Evolutionary conservation across 495 filamentous ascomycete species (phyloP), one percentile per base, ranked within the genome.

Genomic region (Neurospora tetrasperma): DNA sequence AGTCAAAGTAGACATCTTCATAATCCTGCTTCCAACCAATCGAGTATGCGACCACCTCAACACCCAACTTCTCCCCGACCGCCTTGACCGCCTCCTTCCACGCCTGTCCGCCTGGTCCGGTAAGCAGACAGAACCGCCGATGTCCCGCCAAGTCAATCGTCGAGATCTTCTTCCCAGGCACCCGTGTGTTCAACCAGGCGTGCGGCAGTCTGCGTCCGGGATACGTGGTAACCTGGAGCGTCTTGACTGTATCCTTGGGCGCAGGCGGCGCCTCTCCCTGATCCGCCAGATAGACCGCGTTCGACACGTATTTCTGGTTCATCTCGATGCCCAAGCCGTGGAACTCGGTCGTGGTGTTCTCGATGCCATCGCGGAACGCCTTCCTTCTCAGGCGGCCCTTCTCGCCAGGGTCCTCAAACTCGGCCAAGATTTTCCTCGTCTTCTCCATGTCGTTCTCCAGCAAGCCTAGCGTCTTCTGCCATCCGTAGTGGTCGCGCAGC

Each of bases 1-100:
- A 86, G 66, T 80, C 76, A 71, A 79, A 77, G 68, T 83, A 83
- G 9, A 79, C 71, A 69, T 82, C 82, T 48, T 81, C 78, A 38
- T 83, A 81, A n/a, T 85, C 82, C 42, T 83, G 76, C 44, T 75
- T 77, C 74, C 76, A 81, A 2, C 84, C 84, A 38, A 83, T 79
- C 39, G 77, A 78, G 72, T 82, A 83, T 16, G 70, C 76, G 23
- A 31, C 39, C 18, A 85, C 74, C 3, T 79, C 74, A 0, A 83
- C 73, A 6, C 74, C 78, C 11, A 80, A 3, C 0, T 18, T 48
- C n/a, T 75, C 48, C 5, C 70, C 70, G 0, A 82, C 76, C 14
- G 43, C 71, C 14, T 31, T 54, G 12, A 77, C 78, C 8, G 80
- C 82, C 0, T 77, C 73, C 42, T 77, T 75, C 82, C 82, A 84